Base-by-base conservation (phyloP, 768 basidiomycete genomes). In the Lyophyllum shimeji region DNA sequence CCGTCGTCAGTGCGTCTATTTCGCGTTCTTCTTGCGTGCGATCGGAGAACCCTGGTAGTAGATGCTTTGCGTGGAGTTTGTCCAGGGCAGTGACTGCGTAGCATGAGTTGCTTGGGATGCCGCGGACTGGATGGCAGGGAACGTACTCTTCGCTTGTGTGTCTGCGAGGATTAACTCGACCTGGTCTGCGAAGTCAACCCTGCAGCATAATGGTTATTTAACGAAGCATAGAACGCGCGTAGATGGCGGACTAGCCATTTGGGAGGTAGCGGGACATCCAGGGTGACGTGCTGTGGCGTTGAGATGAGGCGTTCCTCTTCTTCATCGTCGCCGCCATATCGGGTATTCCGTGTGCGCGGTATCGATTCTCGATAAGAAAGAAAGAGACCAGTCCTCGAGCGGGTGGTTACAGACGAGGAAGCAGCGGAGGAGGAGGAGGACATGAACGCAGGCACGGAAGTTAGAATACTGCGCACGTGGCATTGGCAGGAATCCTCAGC, bases 11-110 rank as follows among this genome's bases (percentile, higher is more conserved):
- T 20, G 80, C 71, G 67, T 97, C 91, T 58, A 99, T 99, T 69
- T 98, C 95, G 58, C 86, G 82, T 74, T 98, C 96, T 74, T 99
- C 96, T 3, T 86, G 86, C 1, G 90, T 79, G 50, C 97, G 89
- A 82, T 99, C 97, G 68, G 93, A 83, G 70, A 99, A 99, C 0
- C 95, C 96, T 61, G 97, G 97, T 6, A 99, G 82, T 55, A 89
- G 89, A 70, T 97, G 95, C 69, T 92, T 97, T 61, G 96, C 92
- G 63, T 99, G 96, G 4, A 99, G 84, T 70, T 91, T 97, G 71
- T 98, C 97, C 39, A 99, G 86, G 7, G 83, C 74, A n/a, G 78
- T 72, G 66, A 98, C 97, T 98, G 71, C 61, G 53, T 45, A 33
- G 53, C 43, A 47, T 49, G 51, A 57, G 43, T 11, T n/a, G 58